phyloP scores from a whole-genome alignment of 768 basidiomycete genomes.

The Nidularia pulvinata region DNA sequence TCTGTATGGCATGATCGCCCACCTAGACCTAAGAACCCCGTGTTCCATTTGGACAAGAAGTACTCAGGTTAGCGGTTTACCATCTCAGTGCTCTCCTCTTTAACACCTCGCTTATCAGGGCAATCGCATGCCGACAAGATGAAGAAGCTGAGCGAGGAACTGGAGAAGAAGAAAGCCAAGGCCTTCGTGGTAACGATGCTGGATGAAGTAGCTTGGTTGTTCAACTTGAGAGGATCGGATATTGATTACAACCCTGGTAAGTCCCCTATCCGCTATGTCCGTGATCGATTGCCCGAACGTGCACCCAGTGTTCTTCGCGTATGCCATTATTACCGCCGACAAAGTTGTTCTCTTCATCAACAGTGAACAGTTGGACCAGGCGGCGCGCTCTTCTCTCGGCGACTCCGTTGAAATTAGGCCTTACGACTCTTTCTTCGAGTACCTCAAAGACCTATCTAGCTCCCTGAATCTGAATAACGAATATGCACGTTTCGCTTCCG shows the following conservation, averaged over 20 bases:
- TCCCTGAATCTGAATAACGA: constrained; percentile 27
- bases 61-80: constrained; percentile 56
- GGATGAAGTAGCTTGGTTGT: constrained; percentile 95
- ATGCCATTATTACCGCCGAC: constrained; percentile 71
- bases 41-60: constrained; percentile 72
- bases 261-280: constrained; percentile 2
- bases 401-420: constrained; percentile 61
- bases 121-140: constrained; percentile 71
- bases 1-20: constrained; percentile 78
- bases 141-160: constrained; percentile 56
- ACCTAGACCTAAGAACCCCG: constrained; percentile 58
- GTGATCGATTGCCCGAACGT: neutral
- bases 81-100: constrained; percentile 1
- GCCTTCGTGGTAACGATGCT: constrained; percentile 86
- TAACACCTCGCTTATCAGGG: constrained; percentile 31
- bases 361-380: constrained; percentile 42
- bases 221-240: constrained; percentile 91
- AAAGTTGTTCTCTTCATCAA: constrained; percentile 73
- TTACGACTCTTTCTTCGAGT: constrained; percentile 68
- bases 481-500: constrained; percentile 18
- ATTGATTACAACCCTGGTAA: constrained; percentile 79
- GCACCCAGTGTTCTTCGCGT: constrained; percentile 83
- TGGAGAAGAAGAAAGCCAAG: constrained; percentile 61
- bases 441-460: constrained; percentile 50
- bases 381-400: constrained; percentile 47